Evolutionary conservation across 352 stramenopile genomes (phyloP).

Genomic region (Pilasporangium apinafurcum): DNA sequence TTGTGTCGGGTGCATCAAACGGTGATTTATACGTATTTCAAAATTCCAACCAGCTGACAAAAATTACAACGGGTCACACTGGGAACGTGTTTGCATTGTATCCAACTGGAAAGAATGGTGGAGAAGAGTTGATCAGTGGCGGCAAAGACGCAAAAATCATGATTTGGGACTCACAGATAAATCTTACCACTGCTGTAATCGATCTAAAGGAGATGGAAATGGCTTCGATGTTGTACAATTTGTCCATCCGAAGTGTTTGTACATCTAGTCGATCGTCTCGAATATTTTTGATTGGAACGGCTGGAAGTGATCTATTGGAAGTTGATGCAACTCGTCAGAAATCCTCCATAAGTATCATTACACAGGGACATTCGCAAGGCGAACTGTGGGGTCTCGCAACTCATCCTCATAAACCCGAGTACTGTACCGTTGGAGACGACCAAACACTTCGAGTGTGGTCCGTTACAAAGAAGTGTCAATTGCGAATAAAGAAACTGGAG

Average conservation of each 20-base stretch:
- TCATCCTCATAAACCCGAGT: conserved; percentile 58
- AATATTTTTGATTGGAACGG: conserved; percentile 75
- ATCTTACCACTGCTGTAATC: conserved; percentile 19
- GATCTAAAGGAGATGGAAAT: conserved; percentile 32
- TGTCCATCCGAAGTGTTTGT: conserved; percentile 48
- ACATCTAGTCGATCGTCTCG: conserved; percentile 15
- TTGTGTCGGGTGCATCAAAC: conserved; percentile 54
- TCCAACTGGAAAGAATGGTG: conserved; percentile 13
- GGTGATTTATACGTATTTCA: conserved; percentile 78
- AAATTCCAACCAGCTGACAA: conserved; percentile 33
- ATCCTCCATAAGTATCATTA: conserved; percentile 20
- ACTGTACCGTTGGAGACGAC: conserved; percentile 81
- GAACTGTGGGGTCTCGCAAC: conserved; percentile 82
- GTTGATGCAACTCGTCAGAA: conserved; percentile 38
- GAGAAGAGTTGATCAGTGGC: conserved; percentile 69
- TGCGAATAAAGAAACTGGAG: conserved; percentile 34
- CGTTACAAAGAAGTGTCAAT: conserved; percentile 27
- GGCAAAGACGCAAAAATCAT: conserved; percentile 85
- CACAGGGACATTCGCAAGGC: conserved; percentile 55
- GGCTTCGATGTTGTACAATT: conserved; percentile 14
- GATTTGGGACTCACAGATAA: conserved; percentile 75
- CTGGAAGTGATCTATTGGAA: conserved; percentile 84
- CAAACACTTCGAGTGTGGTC: conserved; percentile 79
- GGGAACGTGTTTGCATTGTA: conserved; percentile 41
- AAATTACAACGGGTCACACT: conserved; percentile 46